These are phyloP conservation scores for Coniochaeta sp. DNA, from an alignment of 2,329 filamentous ascomycete genomes.

Conservation along the genomic window DNA sequence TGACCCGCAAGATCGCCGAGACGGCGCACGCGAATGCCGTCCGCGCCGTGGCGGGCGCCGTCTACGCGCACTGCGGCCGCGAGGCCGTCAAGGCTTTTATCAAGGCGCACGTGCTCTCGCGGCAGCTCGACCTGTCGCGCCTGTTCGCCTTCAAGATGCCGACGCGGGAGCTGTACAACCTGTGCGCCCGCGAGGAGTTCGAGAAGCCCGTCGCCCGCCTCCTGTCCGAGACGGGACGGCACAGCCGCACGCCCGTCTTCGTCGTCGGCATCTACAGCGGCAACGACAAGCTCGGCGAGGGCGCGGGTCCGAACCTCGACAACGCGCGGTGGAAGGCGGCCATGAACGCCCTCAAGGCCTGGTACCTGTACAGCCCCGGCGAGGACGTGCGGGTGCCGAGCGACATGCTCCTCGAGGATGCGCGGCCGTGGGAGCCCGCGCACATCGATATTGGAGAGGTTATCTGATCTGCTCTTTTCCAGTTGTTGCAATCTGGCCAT, in stretches of 20 bases:
- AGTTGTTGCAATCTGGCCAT: too few species aligned
- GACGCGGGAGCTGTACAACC: conserved; percentile 70
- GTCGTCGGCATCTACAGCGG: conserved; percentile 93
- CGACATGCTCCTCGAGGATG: conserved; percentile 56
- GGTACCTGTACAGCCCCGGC: conserved; percentile 90
- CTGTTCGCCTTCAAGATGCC: conserved; percentile 83
- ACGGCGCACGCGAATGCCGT: conserved; percentile 60
- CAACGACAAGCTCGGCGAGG: conserved; percentile 85
- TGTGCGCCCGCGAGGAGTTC: conserved; percentile 87
- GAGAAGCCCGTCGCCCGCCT: conserved; percentile 80
- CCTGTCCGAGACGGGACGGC: conserved; percentile 82
- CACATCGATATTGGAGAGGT: conserved; percentile 68
- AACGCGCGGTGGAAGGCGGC: conserved; percentile 73
- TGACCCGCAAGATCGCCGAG: conserved; percentile 17
- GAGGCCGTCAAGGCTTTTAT: conserved; percentile 77
- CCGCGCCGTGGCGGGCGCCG: conserved; percentile 71
- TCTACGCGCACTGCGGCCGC: conserved; percentile 80
- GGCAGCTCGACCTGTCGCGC: conserved; percentile 65
- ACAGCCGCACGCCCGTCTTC: conserved; percentile 80
- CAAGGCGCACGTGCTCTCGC: conserved; percentile 72
- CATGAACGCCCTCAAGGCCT: conserved; percentile 80
- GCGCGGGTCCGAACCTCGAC: conserved; percentile 68
- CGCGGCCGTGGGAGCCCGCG: conserved; percentile 57
- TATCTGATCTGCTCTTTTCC: conserved; percentile 34
- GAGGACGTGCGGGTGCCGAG: conserved; percentile 59